Percentiles rank a stretch among this genome's conserved stretches.
These are phyloP conservation scores for Pythium utonaiense DNA, from an alignment of 352 stramenopile genomes.

Conservation along the genomic window DNA sequence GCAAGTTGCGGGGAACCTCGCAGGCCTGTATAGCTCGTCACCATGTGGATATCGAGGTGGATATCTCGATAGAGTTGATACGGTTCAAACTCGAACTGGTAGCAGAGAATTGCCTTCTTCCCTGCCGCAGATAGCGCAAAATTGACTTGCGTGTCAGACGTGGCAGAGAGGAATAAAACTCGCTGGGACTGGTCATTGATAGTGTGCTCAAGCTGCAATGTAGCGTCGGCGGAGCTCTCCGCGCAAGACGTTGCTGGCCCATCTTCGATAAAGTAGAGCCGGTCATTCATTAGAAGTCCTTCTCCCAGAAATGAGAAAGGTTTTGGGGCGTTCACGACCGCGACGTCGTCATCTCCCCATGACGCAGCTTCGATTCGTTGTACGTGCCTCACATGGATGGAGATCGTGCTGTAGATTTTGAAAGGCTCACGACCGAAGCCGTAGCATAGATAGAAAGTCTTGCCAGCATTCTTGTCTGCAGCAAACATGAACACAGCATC, in stretches of 20 bases:
- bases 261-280: slow-evolving; percentile 52
- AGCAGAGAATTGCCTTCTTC: slow-evolving; percentile 41
- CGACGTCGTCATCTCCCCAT: slow-evolving; percentile 34
- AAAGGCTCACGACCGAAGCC: slow-evolving; percentile 68
- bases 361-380: slow-evolving; percentile 22
- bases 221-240: slow-evolving; percentile 28
- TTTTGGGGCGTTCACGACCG: slow-evolving; percentile 51
- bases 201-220: slow-evolving; percentile 31
- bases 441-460: slow-evolving; percentile 61
- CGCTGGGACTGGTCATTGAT: slow-evolving; percentile 31
- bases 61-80: slow-evolving; percentile 50
- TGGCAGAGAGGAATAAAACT: slow-evolving; percentile 34
- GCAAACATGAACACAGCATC: slow-evolving; percentile 35
- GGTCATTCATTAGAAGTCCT: slow-evolving; percentile 48
- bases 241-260: slow-evolving; percentile 33
- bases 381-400: slow-evolving; percentile 49
- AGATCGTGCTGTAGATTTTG: slow-evolving; percentile 40
- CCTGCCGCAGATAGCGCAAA: slow-evolving; percentile 37
- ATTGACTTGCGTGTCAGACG: slow-evolving; percentile 28
- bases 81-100: slow-evolving; percentile 57
- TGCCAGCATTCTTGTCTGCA: slow-evolving; percentile 31
- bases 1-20: slow-evolving; percentile 45
- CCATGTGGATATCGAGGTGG: slow-evolving; percentile 51
- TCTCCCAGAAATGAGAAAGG: slow-evolving; percentile 46
- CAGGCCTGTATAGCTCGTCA: slow-evolving; percentile 38